Evolutionary conservation across 257 asterid genomes (phyloP).

Genomic region (Penstemon davidsonii): DNA sequence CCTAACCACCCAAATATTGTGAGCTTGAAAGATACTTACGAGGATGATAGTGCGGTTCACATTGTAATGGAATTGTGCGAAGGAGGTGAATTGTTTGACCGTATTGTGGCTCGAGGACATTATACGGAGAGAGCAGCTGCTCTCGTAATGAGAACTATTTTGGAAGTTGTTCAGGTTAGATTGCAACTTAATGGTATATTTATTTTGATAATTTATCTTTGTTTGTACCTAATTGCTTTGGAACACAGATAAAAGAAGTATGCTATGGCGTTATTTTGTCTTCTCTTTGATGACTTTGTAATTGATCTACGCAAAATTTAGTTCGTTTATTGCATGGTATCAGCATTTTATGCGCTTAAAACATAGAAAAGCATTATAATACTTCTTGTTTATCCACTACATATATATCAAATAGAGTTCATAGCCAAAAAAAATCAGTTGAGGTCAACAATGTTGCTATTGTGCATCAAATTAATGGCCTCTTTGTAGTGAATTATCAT

Average conservation of each 20-base stretch:
- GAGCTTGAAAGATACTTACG: conserved; percentile 58
- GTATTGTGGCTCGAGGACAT: conserved; percentile 77
- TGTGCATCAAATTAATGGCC: no score
- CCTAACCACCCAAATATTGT: conserved; percentile 69
- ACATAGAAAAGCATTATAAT: neutral
- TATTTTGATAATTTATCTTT: neutral
- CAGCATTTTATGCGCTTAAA: neutral
- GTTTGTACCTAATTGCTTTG: neutral
- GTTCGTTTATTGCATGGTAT: neutral
- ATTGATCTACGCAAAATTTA: neutral
- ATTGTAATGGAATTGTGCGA: conserved; percentile 78
- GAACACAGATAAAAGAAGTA: no score
- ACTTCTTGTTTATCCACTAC: neutral
- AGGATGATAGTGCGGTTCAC: conserved; percentile 63
- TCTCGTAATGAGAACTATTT: conserved; percentile 55
- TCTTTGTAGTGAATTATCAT: neutral
- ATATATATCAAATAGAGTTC: neutral
- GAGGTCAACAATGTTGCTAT: no score
- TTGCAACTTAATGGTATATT: neutral
- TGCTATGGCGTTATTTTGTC: neutral
- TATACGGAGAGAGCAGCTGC: conserved; percentile 80
- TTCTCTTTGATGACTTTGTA: conserved; percentile 9
- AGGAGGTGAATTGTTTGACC: conserved; percentile 74
- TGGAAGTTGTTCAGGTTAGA: conserved; percentile 71
- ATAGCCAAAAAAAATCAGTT: neutral